phyloP scores from a whole-genome alignment of 306 rosid genomes.

The Nissolia schottii region DNA sequence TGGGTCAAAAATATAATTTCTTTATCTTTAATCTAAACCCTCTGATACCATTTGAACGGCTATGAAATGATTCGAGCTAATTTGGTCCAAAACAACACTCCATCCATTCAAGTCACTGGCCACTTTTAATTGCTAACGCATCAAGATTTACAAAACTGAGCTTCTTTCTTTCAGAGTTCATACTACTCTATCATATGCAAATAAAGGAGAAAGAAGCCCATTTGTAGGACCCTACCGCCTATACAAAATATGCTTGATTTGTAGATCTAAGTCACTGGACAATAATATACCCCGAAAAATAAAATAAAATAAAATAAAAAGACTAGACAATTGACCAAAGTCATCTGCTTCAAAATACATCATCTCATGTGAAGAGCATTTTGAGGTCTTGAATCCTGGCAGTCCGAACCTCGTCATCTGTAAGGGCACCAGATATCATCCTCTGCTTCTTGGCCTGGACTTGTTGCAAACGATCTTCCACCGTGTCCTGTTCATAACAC shows the following conservation, averaged over 20 bases:
- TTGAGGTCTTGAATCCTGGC: conserved; percentile 76
- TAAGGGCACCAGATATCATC: conserved; percentile 78
- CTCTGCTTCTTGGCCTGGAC: conserved; percentile 74
- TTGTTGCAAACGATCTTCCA: conserved; percentile 68
- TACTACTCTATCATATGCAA: not conserved
- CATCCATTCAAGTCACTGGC: too few species aligned
- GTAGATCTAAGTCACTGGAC: not conserved
- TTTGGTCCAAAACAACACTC: too few species aligned
- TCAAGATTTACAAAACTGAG: conserved; percentile 5
- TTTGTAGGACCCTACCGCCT: not conserved
- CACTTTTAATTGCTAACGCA: not conserved
- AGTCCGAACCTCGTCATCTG: conserved; percentile 65
- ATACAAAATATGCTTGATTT: conserved; percentile 15
- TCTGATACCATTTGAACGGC: too few species aligned
- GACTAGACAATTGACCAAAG: not conserved
- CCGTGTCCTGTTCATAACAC: conserved; percentile 46
- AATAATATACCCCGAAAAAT: not conserved
- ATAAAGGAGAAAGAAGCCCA: conserved; percentile 14
- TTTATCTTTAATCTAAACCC: too few species aligned
- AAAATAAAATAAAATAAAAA: not conserved
- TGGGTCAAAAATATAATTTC: too few species aligned
- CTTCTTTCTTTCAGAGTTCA: not conserved
- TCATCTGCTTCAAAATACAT: conserved; percentile 2
- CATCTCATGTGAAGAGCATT: conserved; percentile 58
- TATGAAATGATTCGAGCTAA: too few species aligned